phyloP scores from a whole-genome alignment of 495 filamentous ascomycete genomes.

The Trichodelitschia bisporula region DNA sequence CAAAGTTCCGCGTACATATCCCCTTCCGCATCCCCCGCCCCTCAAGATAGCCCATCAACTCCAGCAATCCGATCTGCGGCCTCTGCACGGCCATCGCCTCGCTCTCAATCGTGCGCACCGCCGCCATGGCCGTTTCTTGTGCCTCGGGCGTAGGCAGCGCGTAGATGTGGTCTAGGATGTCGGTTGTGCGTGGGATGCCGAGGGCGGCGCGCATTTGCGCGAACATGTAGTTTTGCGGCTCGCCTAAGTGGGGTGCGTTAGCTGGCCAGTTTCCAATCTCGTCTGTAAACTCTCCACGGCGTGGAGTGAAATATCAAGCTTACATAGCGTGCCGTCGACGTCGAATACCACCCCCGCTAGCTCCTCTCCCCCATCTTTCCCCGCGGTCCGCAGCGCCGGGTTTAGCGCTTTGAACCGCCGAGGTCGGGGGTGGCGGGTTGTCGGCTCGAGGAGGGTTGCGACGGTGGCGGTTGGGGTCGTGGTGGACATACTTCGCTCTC shows the following conservation, averaged over 20 bases:
- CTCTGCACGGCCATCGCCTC: conserved; percentile 52
- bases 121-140: conserved; percentile 37
- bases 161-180: conserved; percentile 79
- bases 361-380: too few species aligned
- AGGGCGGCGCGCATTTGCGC: conserved; percentile 45
- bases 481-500: too few species aligned
- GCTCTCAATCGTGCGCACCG: conserved; percentile 57
- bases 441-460: too few species aligned
- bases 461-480: too few species aligned
- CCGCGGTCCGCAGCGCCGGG: too few species aligned
- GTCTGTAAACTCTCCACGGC: too few species aligned
- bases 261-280: not conserved
- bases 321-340: conserved; percentile 84
- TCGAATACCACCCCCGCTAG: conserved; percentile 79
- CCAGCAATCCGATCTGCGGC: conserved; percentile 50
- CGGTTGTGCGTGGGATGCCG: conserved; percentile 38
- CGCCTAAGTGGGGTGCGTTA: conserved; percentile 16
- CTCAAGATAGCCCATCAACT: conserved; percentile 63
- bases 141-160: conserved; percentile 31
- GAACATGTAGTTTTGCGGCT: conserved; percentile 94
- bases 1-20: conserved; percentile 90
- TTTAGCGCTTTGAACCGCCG: too few species aligned
- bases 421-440: too few species aligned
- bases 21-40: conserved; percentile 38
- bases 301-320: too few species aligned